A percentile compares a stretch with the other conserved stretches of the same genome.
Evolutionary conservation across 106 monocot genomes (phyloP).

Genomic region (Acanthochlamys bracteata): DNA sequence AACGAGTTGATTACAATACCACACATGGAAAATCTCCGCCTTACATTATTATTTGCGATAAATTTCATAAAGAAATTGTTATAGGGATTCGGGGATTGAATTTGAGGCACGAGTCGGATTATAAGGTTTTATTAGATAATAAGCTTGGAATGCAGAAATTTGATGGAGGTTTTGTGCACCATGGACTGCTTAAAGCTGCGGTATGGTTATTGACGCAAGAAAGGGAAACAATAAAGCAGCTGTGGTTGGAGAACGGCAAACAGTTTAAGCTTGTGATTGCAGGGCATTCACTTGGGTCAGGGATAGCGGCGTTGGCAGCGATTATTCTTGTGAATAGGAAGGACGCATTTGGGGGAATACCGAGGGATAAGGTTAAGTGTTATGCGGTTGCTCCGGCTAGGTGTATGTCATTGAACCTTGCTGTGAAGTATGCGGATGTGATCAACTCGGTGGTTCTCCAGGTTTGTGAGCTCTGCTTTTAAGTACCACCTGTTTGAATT

Average conservation of each 20-base stretch:
- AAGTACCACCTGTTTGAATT: too few species aligned
- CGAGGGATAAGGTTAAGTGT: conserved; percentile 35
- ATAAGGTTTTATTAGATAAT: conserved; percentile 46
- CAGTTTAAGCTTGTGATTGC: conserved; percentile 32
- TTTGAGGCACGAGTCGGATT: conserved; percentile 39
- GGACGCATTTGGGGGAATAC: conserved; percentile 30
- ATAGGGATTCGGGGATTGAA: conserved; percentile 55
- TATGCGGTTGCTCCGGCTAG: conserved; percentile 62
- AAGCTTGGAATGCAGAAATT: conserved; percentile 31
- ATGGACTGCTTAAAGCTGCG: conserved; percentile 57
- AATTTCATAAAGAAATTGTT: conserved; percentile 31
- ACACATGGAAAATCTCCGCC: conserved; percentile 35
- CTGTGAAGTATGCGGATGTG: conserved; percentile 62
- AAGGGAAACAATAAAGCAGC: conserved; percentile 6
- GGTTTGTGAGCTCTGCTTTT: conserved; percentile 17
- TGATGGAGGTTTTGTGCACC: conserved; percentile 58
- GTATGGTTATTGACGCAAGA: conserved; percentile 36
- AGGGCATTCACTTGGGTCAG: conserved; percentile 54
- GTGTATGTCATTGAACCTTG: conserved; percentile 66
- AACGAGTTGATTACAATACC: conserved; percentile 27
- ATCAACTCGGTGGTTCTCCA: conserved; percentile 62
- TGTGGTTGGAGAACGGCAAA: conserved; percentile 19
- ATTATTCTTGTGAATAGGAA: conserved; percentile 37
- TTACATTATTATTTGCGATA: conserved; percentile 38
- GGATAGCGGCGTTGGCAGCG: conserved; percentile 44